Evolutionary conservation across 805 yeast species (phyloP), one percentile per base, ranked within the genome.

Genomic region (Cyberlindnera euphorbiiphila): DNA sequence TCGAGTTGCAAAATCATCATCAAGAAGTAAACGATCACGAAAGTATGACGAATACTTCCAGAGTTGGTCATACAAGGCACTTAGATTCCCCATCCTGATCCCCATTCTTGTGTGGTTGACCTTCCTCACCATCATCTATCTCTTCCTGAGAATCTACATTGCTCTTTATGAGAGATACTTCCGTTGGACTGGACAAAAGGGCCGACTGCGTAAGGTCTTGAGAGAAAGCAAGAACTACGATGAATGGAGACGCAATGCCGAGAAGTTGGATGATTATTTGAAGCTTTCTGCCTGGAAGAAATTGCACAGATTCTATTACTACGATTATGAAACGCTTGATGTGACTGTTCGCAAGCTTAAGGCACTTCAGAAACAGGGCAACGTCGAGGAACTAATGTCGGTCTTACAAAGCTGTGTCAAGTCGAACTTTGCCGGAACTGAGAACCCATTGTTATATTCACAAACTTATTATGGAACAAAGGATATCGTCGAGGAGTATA

Each of bases 391-490:
- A 32, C 54, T 82, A 22, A 64, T 76, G 62, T 56, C 72, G 10
- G 60, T 78, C 7, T 59, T 85, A 23, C 86, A 80, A 46, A 77
- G 77, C 4, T 82, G 89, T 49, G 57, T 84, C 18, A 81, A 80
- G 53, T 68, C 76, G 35, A 84, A 85, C 52, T 85, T 83, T 62
- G 88, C 87, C 4, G 93, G 93, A 2, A 78, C 78, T 4, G 91
- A 83, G 54, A 81, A 82, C 51, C 73, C 85, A 23, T 68, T 73
- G 39, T 63, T 84, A 18, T 85, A 83, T 51, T 77, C 86, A 4
- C 88, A 83, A 57, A 65, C 85, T 31, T 81, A 83, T 56, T 81
- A 75, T 51, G 93, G 93, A 9, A 81, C 94, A 0, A 84, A 84
- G 53, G 52, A 64, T 8, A 54, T 81, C 17, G 76, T 84, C 21